Evolutionary conservation across 73 alveolate species (phyloP).

Genomic region (Paramecium pentaurelia): DNA sequence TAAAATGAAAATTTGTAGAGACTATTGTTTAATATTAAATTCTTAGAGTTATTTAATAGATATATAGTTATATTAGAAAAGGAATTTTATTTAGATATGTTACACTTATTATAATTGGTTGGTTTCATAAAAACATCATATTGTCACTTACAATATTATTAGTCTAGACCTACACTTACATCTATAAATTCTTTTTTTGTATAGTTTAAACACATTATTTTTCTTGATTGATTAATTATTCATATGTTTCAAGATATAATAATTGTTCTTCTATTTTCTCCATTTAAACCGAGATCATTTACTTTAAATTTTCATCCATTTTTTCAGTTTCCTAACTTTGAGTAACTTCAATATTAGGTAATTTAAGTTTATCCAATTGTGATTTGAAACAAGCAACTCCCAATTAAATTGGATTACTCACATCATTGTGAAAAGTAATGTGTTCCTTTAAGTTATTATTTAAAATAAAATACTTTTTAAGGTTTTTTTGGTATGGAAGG

Average conservation of each 20-base stretch:
- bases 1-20: neutral
- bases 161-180: neutral
- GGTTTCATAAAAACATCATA: neutral
- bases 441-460: neutral
- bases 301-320: neutral
- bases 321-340: neutral
- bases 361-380: neutral
- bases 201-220: neutral
- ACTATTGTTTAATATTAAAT: neutral
- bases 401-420: conserved; percentile 19
- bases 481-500: neutral
- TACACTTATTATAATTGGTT: neutral
- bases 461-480: neutral
- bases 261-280: conserved; percentile 1
- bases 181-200: conserved; percentile 13
- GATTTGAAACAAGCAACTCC: conserved; percentile 42
- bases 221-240: conserved; percentile 1
- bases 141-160: neutral
- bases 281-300: neutral
- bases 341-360: neutral
- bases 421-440: conserved; percentile 35
- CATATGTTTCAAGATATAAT: neutral
- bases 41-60: too few relatives aligned
- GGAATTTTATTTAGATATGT: neutral
- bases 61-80: too few relatives aligned